A percentile compares a stretch with the other conserved stretches of the same genome.
Conservation (phyloP, 768 basidiomycete species). For the Suillus sp. region DNA sequence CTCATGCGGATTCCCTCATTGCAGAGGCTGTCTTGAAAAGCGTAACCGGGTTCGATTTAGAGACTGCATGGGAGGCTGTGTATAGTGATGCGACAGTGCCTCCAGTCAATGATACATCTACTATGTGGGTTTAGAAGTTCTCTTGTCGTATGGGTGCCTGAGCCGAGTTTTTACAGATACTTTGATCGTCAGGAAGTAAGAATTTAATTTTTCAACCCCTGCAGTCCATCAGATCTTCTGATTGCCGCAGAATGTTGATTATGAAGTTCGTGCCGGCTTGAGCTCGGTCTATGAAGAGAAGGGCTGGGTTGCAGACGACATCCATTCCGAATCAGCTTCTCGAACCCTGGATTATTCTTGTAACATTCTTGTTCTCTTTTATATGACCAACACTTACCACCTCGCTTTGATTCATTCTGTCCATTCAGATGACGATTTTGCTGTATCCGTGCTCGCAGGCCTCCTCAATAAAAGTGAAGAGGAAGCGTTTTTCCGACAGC, state of each 20-base stretch:
- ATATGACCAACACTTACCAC: not conserved
- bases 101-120: constrained; percentile 55
- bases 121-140: constrained; percentile 41
- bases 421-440: constrained; percentile 72
- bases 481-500: constrained; percentile 52
- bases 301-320: constrained; percentile 79
- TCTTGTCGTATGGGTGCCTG: not conserved
- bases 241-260: constrained; percentile 59
- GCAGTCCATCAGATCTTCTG: not conserved
- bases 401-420: not conserved
- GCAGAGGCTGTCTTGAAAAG: constrained; percentile 74
- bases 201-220: constrained; percentile 8
- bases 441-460: constrained; percentile 62
- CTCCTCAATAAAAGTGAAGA: constrained; percentile 53
- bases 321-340: constrained; percentile 79
- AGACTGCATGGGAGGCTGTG: constrained; percentile 72
- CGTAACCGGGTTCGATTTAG: constrained; percentile 60
- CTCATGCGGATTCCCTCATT: constrained; percentile 78
- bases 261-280: constrained; percentile 80
- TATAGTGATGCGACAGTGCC: constrained; percentile 71
- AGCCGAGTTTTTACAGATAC: constrained; percentile 45
- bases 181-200: constrained; percentile 70
- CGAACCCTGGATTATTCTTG: constrained; percentile 81
- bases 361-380: constrained; percentile 35
- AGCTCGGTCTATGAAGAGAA: constrained; percentile 64